Conservation (phyloP, 495 filamentous ascomycete genomes). For the Sporormia fimetaria region DNA sequence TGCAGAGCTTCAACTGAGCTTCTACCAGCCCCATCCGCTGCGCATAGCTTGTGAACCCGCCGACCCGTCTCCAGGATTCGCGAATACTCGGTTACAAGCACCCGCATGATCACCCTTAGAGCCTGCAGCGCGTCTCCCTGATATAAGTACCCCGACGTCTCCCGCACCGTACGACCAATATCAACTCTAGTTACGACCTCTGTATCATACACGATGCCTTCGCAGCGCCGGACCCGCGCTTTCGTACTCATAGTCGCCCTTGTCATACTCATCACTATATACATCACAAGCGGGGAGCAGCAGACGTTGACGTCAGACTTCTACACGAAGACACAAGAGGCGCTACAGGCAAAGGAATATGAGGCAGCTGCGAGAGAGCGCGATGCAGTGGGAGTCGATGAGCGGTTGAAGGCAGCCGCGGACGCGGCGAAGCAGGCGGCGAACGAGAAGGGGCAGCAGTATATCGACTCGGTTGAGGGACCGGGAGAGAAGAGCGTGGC, state of each 20-base stretch:
- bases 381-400: slow-evolving; percentile 27
- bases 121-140: too few species aligned
- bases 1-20: too few species aligned
- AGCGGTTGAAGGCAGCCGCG: slow-evolving; percentile 31
- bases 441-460: slow-evolving; percentile 45
- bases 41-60: too few species aligned
- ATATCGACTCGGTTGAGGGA: slow-evolving; percentile 10
- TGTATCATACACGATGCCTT: slow-evolving; percentile 47
- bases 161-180: background rate
- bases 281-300: slow-evolving; percentile 41
- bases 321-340: slow-evolving; percentile 44
- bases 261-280: slow-evolving; percentile 48
- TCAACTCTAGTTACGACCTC: background rate
- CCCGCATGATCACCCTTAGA: too few species aligned
- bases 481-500: slow-evolving; percentile 45
- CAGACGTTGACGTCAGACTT: slow-evolving; percentile 40
- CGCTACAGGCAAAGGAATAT: slow-evolving; percentile 34
- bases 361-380: slow-evolving; percentile 24
- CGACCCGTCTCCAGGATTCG: too few species aligned
- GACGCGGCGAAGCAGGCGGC: slow-evolving; percentile 34
- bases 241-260: slow-evolving; percentile 47
- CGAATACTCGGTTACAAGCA: too few species aligned
- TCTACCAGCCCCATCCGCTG: too few species aligned
- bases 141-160: background rate
- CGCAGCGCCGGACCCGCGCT: slow-evolving; percentile 52